These are phyloP conservation scores for Fraxinus greggii DNA, from an alignment of 305 asterid species.

Conservation along the genomic window DNA sequence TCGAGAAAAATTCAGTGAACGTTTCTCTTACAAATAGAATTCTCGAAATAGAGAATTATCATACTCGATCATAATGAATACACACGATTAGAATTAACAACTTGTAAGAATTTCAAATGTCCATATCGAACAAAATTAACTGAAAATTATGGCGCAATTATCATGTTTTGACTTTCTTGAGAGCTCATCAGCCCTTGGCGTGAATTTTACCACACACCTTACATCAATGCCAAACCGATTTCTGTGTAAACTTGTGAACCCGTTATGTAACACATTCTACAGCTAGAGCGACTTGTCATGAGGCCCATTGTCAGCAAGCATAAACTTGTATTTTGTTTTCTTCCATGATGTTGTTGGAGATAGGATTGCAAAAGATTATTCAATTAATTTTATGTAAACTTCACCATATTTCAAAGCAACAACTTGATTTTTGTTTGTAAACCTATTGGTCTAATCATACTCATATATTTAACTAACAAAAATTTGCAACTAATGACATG, in stretches of 20 bases:
- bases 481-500: not conserved
- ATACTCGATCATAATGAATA: not conserved
- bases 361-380: not conserved
- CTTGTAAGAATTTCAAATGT: not conserved
- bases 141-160: too few relatives aligned
- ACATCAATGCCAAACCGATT: not conserved
- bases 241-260: not conserved
- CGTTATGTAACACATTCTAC: too few relatives aligned
- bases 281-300: too few relatives aligned
- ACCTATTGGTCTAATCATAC: not conserved
- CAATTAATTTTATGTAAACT: not conserved
- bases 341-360: not conserved
- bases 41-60: too few relatives aligned
- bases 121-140: not conserved
- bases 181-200: not conserved
- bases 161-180: too few relatives aligned
- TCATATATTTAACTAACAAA: not conserved
- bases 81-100: not conserved
- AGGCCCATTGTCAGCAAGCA: not conserved
- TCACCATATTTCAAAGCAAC: not conserved
- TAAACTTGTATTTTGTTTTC: not conserved
- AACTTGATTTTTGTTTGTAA: not conserved
- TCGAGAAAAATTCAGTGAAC: too few relatives aligned
- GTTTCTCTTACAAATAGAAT: too few relatives aligned
- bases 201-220: not conserved